Evolutionary conservation across 495 filamentous ascomycete species (phyloP).

Genomic region (Penicillium dipodomyicola): DNA sequence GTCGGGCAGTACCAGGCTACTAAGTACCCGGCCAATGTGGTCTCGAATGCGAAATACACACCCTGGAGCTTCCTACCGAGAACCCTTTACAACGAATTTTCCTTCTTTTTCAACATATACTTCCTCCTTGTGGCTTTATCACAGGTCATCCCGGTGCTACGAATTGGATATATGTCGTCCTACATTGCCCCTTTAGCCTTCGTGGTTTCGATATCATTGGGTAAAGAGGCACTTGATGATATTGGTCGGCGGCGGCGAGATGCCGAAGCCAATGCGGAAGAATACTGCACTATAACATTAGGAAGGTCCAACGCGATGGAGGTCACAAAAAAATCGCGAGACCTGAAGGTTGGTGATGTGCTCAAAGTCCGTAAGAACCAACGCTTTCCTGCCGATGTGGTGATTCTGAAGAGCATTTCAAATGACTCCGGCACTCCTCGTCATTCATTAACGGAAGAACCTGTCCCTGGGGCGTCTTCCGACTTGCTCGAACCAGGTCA

Average conservation of each 20-base stretch:
- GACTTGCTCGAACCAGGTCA: constrained; percentile 30
- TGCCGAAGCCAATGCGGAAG: constrained; percentile 90
- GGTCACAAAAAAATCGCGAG: constrained; percentile 74
- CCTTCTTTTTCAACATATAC: constrained; percentile 99
- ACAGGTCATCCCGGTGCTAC: constrained; percentile 81
- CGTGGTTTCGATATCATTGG: constrained; percentile 85
- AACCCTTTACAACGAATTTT: constrained; percentile 97
- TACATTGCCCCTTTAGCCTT: constrained; percentile 92
- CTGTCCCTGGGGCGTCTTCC: constrained; percentile 10
- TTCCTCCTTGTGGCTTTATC: constrained; percentile 93
- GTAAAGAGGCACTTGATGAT: constrained; percentile 96
- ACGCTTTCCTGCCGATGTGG: constrained; percentile 88
- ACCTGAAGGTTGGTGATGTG: constrained; percentile 92
- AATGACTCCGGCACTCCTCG: constrained; percentile 51
- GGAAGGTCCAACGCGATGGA: constrained; percentile 48
- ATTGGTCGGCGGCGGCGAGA: constrained; percentile 81
- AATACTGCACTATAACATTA: constrained; percentile 76
- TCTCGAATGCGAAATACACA: constrained; percentile 99
- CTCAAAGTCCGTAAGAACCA: constrained; percentile 88
- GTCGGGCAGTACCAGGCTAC: constrained; percentile 42
- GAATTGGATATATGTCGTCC: constrained; percentile 92
- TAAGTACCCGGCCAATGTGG: constrained; percentile 64
- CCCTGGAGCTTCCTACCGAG: constrained; percentile 89
- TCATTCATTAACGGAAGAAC: constrained; percentile 19
- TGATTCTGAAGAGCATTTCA: constrained; percentile 81